Base-by-base conservation (phyloP, 345 rosid species). In the Stellera chamaejasme region DNA sequence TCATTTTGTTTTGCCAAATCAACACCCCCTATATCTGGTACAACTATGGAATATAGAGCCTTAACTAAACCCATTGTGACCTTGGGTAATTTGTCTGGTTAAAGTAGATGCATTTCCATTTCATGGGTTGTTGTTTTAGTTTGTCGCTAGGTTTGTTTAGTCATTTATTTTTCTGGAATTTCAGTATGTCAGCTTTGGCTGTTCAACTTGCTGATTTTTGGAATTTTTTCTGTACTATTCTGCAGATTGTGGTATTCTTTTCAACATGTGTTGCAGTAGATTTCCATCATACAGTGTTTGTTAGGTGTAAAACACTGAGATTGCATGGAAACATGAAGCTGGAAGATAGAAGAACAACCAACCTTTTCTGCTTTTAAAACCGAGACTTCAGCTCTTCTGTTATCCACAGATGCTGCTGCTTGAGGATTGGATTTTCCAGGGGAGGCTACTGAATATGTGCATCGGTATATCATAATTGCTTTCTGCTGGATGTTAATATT, bases 241-340 rank as follows among this genome's bases (percentile, higher is more conserved):
- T 55, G 52, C 83, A 93, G 99, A 71, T 93, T 70, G 97, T 93
- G 51, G 88, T 93, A 42, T 93, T 93, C 88, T 93, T 93, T 66
- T 93, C 99, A 19, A 93, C 99, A 56, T 88, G 96, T 68, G 97
- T 74, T 77, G 91, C 96, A n/a, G 99, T 93, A 51, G 97, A 93
- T 79, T 93, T 86, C 76, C 99, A 92, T 71, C 73, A 78, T 75
- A 75, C 76, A 27, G 77, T 92, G 71, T 60, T 92, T 66, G 72
- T 93, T 61, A 72, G 65, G 47, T 84, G 89, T 75, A 84, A 86
- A 70, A 78, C 79, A 36, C 79, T 89, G 49, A 69, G 86, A 60
- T 72, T 93, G 72, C 99, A 89, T 72, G 97, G 99, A 43, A 93
- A 84, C 60, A 89, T 92, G 97, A 77, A 87, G 79, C 96, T 89